Base-by-base conservation (phyloP, 169 alveolate genomes). In the Cryptosporidium ubiquitum region DNA sequence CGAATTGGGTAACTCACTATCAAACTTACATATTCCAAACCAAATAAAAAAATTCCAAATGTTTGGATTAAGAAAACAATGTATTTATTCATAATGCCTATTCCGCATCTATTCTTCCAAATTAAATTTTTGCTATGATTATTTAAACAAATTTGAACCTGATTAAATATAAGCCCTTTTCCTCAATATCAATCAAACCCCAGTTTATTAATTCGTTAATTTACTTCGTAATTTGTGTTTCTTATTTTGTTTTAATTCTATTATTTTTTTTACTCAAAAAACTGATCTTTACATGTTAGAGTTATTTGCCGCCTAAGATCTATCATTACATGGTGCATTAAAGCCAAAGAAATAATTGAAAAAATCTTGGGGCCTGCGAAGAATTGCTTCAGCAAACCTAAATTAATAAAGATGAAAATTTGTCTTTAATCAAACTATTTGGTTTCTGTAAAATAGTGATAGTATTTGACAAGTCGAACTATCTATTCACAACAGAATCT, bases 251-350 rank as follows among this genome's bases (percentile, higher is more conserved):
- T 64, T 14, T 37, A 10, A 31, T n/a, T 20, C 12, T 20, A n/a
- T 64, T 64, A 3, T 9, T 64, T 3, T 33, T 33, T 29, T 64
- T 31, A 49, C 51, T 37, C 6, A n/a, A 31, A 31, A 64, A 64
- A 60, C 20, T 69, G 84, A 69, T 69, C 84, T 69, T 69, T 69
- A 61, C 49, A 44, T 69, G 57, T 26, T 23, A 14, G n/a, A 40
- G 2, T 20, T 12, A 23, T 14, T 73, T 73, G 85, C 61, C 85
- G 85, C 85, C 85, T 73, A 55, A 73, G 85, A 73, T 73, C 85
- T 73, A 73, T 37, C 70, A 73, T 73, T 73, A 73, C 52, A 33
- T 64, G 71, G 71, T 64, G 71, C 71, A 64, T 26, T 33, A 9
- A 70, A 51, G 79, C 39, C 37, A 33, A 39, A n/a, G 60, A 37